Conservation (phyloP, 2,329 filamentous ascomycete species). For the Nothophoma quercina region DNA sequence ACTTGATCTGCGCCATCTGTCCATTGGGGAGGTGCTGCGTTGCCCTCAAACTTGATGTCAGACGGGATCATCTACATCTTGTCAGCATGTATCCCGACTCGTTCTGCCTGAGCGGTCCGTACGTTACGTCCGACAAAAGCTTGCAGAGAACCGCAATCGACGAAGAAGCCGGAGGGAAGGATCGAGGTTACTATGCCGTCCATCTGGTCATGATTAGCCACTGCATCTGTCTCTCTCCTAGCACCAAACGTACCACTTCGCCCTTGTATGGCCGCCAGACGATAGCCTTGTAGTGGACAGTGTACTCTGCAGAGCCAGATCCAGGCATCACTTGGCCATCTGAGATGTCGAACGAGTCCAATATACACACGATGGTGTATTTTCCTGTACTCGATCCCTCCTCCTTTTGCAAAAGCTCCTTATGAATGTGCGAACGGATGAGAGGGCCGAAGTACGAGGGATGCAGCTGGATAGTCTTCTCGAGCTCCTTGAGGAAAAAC, state of each 20-base stretch:
- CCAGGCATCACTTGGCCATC: constrained; percentile 92
- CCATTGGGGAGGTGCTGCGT: constrained; percentile 95
- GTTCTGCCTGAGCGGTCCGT: constrained; percentile 50
- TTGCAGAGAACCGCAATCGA: constrained; percentile 78
- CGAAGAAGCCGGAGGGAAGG: constrained; percentile 91
- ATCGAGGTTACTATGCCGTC: constrained; percentile 93
- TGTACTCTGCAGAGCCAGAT: constrained; percentile 92
- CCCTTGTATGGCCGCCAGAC: constrained; percentile 98
- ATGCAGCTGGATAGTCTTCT: constrained; percentile 92
- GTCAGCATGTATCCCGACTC: constrained; percentile 23
- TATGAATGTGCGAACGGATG: constrained; percentile 89
- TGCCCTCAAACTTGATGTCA: constrained; percentile 93
- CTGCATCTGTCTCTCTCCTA: not conserved
- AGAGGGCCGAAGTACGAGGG: constrained; percentile 96
- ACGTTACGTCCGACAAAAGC: constrained; percentile 86
- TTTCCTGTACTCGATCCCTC: constrained; percentile 95
- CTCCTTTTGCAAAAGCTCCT: constrained; percentile 88
- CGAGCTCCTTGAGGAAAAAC: constrained; percentile 98
- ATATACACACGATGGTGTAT: constrained; percentile 97
- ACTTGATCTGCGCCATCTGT: constrained; percentile 94
- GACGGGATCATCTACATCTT: constrained; percentile 78
- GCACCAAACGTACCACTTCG: constrained; percentile 77
- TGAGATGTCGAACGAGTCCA: constrained; percentile 94
- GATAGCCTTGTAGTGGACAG: constrained; percentile 91
- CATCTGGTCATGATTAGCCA: constrained; percentile 65